These are phyloP conservation scores for Phialophora expanda DNA, from an alignment of 2,329 filamentous ascomycete species.

Conservation along the genomic window DNA sequence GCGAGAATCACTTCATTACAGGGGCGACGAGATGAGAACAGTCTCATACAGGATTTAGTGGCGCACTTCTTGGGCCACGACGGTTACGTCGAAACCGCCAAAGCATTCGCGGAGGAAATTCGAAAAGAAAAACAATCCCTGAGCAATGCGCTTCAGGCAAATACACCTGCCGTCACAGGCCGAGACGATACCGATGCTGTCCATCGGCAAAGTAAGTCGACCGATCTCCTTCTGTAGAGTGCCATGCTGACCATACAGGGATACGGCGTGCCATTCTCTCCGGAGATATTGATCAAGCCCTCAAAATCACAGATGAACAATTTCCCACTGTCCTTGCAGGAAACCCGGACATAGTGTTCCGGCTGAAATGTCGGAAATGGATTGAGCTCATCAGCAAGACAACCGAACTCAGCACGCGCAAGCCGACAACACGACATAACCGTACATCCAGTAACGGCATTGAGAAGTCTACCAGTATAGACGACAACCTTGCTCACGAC, in stretches of 20 bases:
- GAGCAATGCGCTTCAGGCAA: conserved; percentile 60
- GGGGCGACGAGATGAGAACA: conserved; percentile 65
- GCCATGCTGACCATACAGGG: conserved; percentile 56
- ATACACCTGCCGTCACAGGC: conserved; percentile 61
- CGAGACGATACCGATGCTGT: conserved; percentile 81
- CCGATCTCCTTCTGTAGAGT: conserved; percentile 5
- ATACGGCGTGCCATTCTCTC: conserved; percentile 87
- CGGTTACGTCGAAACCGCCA: conserved; percentile 90
- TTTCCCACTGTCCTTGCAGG: conserved; percentile 81
- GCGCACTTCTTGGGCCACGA: conserved; percentile 92
- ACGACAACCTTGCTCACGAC: conserved; percentile 55
- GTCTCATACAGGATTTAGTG: conserved; percentile 80
- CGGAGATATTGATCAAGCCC: conserved; percentile 86
- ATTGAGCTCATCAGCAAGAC: conserved; percentile 88
- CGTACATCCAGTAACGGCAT: conserved; percentile 47
- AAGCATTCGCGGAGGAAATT: conserved; percentile 84
- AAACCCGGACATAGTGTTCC: conserved; percentile 86
- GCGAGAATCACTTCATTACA: conserved; percentile 65
- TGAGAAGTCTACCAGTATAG: conserved; percentile 41
- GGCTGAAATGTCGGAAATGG: conserved; percentile 86
- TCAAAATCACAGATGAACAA: conserved; percentile 77
- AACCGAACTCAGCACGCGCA: conserved; percentile 65
- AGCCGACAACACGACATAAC: conserved; percentile 47
- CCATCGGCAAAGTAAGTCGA: conserved; percentile 75
- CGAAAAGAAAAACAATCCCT: conserved; percentile 73